Conservation (phyloP, 768 basidiomycete species). For the Crepidotus variabilis region DNA sequence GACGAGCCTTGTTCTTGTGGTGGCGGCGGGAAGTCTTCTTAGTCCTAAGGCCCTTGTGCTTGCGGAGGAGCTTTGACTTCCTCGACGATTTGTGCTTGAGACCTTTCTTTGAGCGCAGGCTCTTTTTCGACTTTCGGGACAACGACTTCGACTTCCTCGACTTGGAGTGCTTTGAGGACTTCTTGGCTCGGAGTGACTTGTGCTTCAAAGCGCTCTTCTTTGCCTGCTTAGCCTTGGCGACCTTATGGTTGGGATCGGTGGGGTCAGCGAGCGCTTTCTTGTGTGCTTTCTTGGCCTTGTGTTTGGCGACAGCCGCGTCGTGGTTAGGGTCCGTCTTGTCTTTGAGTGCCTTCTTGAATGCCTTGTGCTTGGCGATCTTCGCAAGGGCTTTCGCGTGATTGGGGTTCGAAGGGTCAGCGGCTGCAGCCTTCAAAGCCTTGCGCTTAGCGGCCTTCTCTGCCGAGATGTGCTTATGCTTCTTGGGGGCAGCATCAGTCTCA, state of each 20-base stretch:
- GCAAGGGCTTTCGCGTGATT: conserved; percentile 3
- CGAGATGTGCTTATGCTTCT: not conserved
- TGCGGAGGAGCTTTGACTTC: not conserved
- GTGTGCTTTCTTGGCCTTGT: not conserved
- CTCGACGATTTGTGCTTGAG: not conserved
- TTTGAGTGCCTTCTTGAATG: conserved; percentile 2
- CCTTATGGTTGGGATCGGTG: conserved; percentile 3
- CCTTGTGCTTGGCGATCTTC: conserved; percentile 8
- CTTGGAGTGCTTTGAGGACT: conserved; percentile 1
- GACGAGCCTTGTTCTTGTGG: not conserved
- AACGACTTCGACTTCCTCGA: not conserved
- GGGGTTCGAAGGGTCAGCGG: not conserved
- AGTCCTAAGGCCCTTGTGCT: no score
- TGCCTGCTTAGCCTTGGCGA: not conserved
- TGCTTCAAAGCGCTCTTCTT: not conserved
- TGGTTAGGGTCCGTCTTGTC: not conserved
- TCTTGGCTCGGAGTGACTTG: not conserved
- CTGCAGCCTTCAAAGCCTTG: not conserved
- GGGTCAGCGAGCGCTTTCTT: not conserved
- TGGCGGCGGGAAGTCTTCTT: not conserved
- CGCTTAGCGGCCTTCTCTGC: not conserved
- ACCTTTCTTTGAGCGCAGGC: not conserved
- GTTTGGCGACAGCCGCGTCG: not conserved
- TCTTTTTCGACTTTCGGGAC: no score
- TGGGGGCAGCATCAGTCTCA: not conserved